Evolutionary conservation across 2,329 filamentous ascomycete genomes (phyloP).

Genomic region (Mycosphaerella arachidis): DNA sequence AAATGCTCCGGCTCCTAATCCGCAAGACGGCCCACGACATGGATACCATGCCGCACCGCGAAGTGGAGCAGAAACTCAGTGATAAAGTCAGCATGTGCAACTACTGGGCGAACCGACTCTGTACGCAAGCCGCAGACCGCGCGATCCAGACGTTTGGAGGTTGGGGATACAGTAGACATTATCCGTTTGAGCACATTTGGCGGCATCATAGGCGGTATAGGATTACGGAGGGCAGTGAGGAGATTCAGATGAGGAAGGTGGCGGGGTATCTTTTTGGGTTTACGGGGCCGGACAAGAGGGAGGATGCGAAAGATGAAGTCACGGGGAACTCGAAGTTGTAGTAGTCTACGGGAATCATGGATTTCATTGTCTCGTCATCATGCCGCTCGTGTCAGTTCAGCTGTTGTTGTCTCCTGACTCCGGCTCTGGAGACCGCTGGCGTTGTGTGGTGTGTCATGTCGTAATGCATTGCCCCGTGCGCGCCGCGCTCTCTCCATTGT

Average conservation of each 20-base stretch:
- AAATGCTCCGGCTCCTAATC: constrained; percentile 59
- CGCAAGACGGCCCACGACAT: constrained; percentile 59
- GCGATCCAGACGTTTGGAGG: constrained; percentile 61
- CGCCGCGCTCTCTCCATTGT: background rate
- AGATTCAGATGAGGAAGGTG: constrained; percentile 64
- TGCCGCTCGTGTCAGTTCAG: background rate
- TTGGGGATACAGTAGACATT: constrained; percentile 55
- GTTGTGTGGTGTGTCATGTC: background rate
- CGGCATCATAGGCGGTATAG: constrained; percentile 59
- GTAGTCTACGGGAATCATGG: background rate
- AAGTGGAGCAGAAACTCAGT: constrained; percentile 56
- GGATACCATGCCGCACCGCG: constrained; percentile 52
- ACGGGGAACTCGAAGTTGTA: background rate
- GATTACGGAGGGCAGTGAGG: constrained; percentile 61
- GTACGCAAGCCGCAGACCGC: constrained; percentile 56
- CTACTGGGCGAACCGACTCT: constrained; percentile 60
- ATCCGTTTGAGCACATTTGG: constrained; percentile 63
- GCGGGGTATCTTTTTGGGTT: constrained; percentile 57
- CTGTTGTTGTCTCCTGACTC: background rate
- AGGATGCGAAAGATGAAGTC: constrained; percentile 11
- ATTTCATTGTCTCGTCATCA: no score
- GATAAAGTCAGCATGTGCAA: constrained; percentile 64
- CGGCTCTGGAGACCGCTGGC: background rate
- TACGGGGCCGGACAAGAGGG: constrained; percentile 37
- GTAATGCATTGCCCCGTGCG: background rate